Evolutionary conservation across 2,329 filamentous ascomycete genomes (phyloP).

Genomic region (Aphanocladium album): DNA sequence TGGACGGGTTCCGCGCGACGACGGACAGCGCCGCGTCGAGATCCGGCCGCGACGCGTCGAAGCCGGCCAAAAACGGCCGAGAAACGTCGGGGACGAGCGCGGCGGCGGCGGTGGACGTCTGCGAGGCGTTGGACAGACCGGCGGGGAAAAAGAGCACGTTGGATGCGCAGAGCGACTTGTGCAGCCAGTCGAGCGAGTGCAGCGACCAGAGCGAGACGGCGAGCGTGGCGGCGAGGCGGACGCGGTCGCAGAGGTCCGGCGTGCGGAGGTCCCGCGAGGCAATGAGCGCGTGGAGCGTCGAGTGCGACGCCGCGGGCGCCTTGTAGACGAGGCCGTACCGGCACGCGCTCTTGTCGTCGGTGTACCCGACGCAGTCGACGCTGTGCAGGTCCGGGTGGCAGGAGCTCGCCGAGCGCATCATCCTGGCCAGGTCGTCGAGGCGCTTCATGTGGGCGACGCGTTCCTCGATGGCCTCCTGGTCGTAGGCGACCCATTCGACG

Average conservation of each 20-base stretch:
- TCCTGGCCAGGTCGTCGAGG: slow-evolving; percentile 41
- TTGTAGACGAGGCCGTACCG: slow-evolving; percentile 42
- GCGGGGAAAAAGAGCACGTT: slow-evolving; percentile 52
- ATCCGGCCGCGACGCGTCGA: slow-evolving; percentile 51
- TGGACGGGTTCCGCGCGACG: slow-evolving; percentile 36
- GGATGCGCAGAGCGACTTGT: slow-evolving; percentile 50
- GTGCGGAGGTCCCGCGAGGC: slow-evolving; percentile 35
- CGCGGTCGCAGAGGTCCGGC: slow-evolving; percentile 39
- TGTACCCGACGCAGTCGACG: slow-evolving; percentile 43
- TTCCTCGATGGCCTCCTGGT: slow-evolving; percentile 36
- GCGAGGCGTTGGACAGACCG: slow-evolving; percentile 29
- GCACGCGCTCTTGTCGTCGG: slow-evolving; percentile 32
- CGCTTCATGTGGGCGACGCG: slow-evolving; percentile 39
- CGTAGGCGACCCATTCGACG: slow-evolving; percentile 43
- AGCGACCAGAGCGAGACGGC: slow-evolving; percentile 43
- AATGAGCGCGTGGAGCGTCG: slow-evolving; percentile 37
- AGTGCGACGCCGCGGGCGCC: slow-evolving; percentile 30
- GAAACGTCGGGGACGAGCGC: slow-evolving; percentile 36
- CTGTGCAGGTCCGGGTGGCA: slow-evolving; percentile 43
- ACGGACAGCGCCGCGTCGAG: slow-evolving; percentile 45
- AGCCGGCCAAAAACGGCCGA: slow-evolving; percentile 45
- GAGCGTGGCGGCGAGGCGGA: slow-evolving; percentile 37
- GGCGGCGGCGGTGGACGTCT: slow-evolving; percentile 29
- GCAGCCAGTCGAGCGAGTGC: slow-evolving; percentile 51
- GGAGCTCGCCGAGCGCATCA: slow-evolving; percentile 41